A percentile compares a stretch with the other conserved stretches of the same genome.
Conservation (phyloP, 2,329 filamentous ascomycete genomes). For the Xylaria sp. region DNA sequence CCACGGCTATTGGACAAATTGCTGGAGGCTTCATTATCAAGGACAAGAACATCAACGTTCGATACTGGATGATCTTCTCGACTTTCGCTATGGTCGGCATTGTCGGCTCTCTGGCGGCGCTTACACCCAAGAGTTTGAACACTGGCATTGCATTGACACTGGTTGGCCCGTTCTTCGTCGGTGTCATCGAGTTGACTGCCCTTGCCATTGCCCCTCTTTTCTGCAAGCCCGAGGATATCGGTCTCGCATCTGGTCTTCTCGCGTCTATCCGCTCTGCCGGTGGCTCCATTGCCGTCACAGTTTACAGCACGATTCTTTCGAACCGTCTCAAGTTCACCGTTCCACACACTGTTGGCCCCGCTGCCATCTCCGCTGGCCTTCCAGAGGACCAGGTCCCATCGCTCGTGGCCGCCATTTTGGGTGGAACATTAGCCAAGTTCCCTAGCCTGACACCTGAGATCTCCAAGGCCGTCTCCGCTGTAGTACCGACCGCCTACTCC, state of each 20-base stretch:
- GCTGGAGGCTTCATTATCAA: conserved; percentile 42
- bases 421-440: conserved; percentile 38
- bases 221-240: conserved; percentile 47
- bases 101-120: conserved; percentile 43
- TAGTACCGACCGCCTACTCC: conserved; percentile 44
- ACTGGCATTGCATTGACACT: conserved; percentile 45
- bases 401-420: conserved; percentile 43
- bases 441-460: conserved; percentile 42
- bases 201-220: conserved; percentile 46
- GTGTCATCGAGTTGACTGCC: conserved; percentile 45
- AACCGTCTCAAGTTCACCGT: conserved; percentile 46
- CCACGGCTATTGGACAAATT: conserved; percentile 44
- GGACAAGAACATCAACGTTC: conserved; percentile 44
- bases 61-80: conserved; percentile 46
- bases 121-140: conserved; percentile 42
- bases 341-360: conserved; percentile 43
- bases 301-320: conserved; percentile 48
- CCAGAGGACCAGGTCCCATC: conserved; percentile 39
- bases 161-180: conserved; percentile 46
- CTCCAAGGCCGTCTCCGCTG: conserved; percentile 39
- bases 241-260: conserved; percentile 47
- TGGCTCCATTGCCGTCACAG: conserved; percentile 46
- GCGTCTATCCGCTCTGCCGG: conserved; percentile 48
- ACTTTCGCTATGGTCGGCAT: conserved; percentile 47
- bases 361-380: conserved; percentile 45